Evolutionary conservation across 2,329 filamentous ascomycete genomes (phyloP).

Genomic region (Amauroascus verrucosus): DNA sequence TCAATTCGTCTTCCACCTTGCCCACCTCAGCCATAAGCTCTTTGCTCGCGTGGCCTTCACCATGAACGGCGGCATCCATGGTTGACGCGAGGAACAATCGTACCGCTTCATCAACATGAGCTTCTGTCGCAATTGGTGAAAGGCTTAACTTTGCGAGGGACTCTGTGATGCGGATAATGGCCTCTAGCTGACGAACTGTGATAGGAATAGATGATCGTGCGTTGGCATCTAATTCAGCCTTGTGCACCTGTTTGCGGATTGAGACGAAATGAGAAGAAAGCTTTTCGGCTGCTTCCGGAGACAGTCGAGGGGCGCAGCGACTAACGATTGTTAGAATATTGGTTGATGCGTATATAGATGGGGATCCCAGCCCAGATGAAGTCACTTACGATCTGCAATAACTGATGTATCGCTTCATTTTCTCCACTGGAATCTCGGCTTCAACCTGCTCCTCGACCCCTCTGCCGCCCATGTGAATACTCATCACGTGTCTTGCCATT

Average conservation of each 20-base stretch:
- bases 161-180: conserved; percentile 93
- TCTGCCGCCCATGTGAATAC: conserved; percentile 85
- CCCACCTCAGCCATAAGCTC: conserved; percentile 84
- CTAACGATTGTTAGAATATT: conserved; percentile 34
- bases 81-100: conserved; percentile 90
- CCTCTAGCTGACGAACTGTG: conserved; percentile 92
- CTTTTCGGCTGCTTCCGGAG: conserved; percentile 84
- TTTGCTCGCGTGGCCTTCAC: conserved; percentile 68
- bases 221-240: conserved; percentile 80
- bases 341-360: neutral
- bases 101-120: conserved; percentile 94
- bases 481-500: conserved; percentile 95
- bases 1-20: conserved; percentile 80
- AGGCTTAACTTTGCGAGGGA: conserved; percentile 85
- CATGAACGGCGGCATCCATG: conserved; percentile 94
- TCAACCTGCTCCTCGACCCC: conserved; percentile 72
- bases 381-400: conserved; percentile 78
- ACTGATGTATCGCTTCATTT: conserved; percentile 93
- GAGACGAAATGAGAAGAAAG: conserved; percentile 95
- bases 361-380: neutral
- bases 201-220: conserved; percentile 89
- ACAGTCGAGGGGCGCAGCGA: conserved; percentile 84
- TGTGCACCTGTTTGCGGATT: conserved; percentile 87
- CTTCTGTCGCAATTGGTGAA: conserved; percentile 74
- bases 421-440: conserved; percentile 84